Base-by-base conservation (phyloP, 78 protist genomes). In the Dictyostelium brefeldianum region DNA sequence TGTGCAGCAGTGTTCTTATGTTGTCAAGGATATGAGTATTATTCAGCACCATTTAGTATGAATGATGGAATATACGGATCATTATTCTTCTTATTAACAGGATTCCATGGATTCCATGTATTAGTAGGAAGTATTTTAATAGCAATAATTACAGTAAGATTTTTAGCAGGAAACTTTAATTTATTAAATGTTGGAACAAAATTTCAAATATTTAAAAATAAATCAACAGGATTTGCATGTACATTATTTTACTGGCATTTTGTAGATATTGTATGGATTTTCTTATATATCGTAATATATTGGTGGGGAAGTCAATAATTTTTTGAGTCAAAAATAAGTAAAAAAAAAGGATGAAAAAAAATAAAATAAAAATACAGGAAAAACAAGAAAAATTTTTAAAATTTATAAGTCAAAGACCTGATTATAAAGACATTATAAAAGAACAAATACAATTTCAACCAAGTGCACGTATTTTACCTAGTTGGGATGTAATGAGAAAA, bases 161-260 rank as follows among this genome's bases (percentile, higher is more conserved):
- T 51, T 53, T 25, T 64, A 64, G n/a, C 29, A 64, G 71, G 71
- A 75, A 75, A 75, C 22, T 75, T 51, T 75, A 18, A 75, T 27
- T 75, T 75, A 53, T 18, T 75, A 27, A 53, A 53, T 75, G 25
- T 27, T 20, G 50, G 36, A 20, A 48, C 20, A 75, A 75, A 53
- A 51, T 20, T 75, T 36, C 43, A 36, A 36, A 36, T 36, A 1
- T 36, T 36, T 36, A 36, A 36, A 36, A 36, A 36, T 36, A 75
- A n/a, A 53, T 75, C 59, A 75, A 53, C 59, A 53, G 54, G 59
- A n/a, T 75, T 75, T 75, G 59, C 59, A 53, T 75, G 80, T 75
- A 51, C 54, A 20, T 75, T 75, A 75, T 75, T 75, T 75, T 75
- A 75, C 20, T 75, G 80, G 54, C 69, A 51, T 27, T 53, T 75